Conservation (phyloP, 106 monocot species). For the Gastrodia elata region DNA sequence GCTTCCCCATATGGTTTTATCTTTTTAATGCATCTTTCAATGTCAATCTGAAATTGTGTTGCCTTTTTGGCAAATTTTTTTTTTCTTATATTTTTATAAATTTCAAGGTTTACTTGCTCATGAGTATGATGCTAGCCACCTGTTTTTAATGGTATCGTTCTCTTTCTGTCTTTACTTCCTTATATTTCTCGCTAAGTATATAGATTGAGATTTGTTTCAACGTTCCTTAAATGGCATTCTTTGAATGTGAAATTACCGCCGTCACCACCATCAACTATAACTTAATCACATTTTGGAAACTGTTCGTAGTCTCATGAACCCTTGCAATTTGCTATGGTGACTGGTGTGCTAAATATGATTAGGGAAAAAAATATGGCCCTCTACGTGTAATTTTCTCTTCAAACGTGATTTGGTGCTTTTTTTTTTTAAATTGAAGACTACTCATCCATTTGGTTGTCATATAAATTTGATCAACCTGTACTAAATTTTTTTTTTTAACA, state of each 20-base stretch:
- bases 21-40: no score
- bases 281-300: not conserved
- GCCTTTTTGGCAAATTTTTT: no score
- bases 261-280: not conserved
- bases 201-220: not conserved
- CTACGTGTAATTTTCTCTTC: not conserved
- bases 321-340: not conserved
- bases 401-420: not conserved
- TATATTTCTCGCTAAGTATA: not conserved
- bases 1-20: no score
- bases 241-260: not conserved
- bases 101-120: not conserved
- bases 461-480: not conserved
- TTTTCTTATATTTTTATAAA: not conserved
- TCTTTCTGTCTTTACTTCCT: not conserved
- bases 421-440: not conserved
- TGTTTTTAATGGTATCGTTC: not conserved
- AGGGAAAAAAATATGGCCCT: not conserved
- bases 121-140: not conserved
- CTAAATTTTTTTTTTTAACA: conserved; percentile 21
- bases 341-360: not conserved
- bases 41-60: no score
- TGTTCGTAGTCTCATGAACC: not conserved
- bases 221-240: no score
- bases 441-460: not conserved